These are phyloP conservation scores for Erigeron philadelphicus DNA, from an alignment of 140 eudicot species.

Conservation along the genomic window DNA sequence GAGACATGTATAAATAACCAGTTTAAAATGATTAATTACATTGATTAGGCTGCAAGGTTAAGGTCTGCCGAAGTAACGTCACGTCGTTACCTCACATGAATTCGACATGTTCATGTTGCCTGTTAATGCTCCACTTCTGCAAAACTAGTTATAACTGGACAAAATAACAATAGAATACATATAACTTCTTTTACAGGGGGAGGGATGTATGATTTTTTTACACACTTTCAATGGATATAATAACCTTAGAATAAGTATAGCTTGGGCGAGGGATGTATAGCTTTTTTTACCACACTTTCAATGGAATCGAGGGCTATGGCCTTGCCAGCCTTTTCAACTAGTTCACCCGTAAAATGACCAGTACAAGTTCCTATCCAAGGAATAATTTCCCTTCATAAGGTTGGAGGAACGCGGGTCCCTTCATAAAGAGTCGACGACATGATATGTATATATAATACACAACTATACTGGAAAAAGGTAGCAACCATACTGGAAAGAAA, in stretches of 20 bases:
- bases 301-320: conserved; percentile 74
- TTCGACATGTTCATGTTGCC: conserved; percentile 67
- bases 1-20: conserved; percentile 91
- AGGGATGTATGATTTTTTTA: too few relatives aligned
- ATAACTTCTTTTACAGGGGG: conserved; percentile 7
- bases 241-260: neutral
- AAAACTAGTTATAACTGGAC: conserved; percentile 15
- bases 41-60: conserved; percentile 52
- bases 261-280: conserved; percentile 26
- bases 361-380: conserved; percentile 91
- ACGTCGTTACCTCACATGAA: conserved; percentile 92
- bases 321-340: conserved; percentile 67
- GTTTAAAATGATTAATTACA: conserved; percentile 80
- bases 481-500: too few relatives aligned
- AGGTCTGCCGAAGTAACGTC: conserved; percentile 79
- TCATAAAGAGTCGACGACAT: conserved; percentile 5
- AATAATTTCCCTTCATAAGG: conserved; percentile 68
- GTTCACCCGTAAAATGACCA: conserved; percentile 93
- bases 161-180: neutral
- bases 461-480: too few relatives aligned
- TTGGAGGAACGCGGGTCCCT: conserved; percentile 90
- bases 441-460: neutral
- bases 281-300: conserved; percentile 80
- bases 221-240: conserved; percentile 61
- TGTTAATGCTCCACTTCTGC: conserved; percentile 77